These are phyloP conservation scores for Phanerochaete sordida DNA, from an alignment of 768 basidiomycete species.

Conservation along the genomic window DNA sequence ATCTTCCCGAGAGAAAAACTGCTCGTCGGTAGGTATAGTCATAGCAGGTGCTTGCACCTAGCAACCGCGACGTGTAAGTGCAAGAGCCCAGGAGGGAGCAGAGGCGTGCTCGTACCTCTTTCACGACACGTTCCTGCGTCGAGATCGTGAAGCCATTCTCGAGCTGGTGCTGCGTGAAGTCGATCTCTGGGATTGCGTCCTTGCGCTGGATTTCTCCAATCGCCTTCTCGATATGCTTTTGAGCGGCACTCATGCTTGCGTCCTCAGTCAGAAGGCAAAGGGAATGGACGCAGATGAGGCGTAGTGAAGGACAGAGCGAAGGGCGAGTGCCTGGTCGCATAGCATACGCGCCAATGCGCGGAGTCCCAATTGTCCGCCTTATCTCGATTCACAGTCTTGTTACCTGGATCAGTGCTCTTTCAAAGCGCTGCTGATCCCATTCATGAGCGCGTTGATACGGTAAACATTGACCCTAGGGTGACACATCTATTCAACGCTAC, in stretches of 20 bases:
- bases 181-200: constrained; percentile 56
- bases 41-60: constrained; percentile 99
- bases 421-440: not conserved
- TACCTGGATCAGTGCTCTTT: not conserved
- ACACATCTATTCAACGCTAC: not conserved
- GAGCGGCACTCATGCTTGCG: constrained; percentile 23
- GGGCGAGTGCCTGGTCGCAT: constrained; percentile 11
- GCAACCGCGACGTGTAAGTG: not conserved
- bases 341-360: constrained; percentile 3
- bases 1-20: constrained; percentile 88
- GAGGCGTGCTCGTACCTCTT: constrained; percentile 64
- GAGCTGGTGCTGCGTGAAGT: constrained; percentile 89
- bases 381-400: not conserved
- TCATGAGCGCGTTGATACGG: not conserved
- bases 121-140: constrained; percentile 94
- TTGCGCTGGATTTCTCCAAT: constrained; percentile 60
- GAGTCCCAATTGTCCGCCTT: constrained; percentile 6
- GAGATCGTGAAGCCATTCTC: constrained; percentile 90
- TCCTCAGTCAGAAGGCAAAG: constrained; percentile 6
- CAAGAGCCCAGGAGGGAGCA: not conserved
- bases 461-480: not conserved
- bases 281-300: constrained; percentile 9
- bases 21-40: constrained; percentile 84
- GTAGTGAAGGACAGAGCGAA: constrained; percentile 13
- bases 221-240: constrained; percentile 59